phyloP scores from a whole-genome alignment of 2,329 filamentous ascomycete species.

The Calcarisporium arbuscula region DNA sequence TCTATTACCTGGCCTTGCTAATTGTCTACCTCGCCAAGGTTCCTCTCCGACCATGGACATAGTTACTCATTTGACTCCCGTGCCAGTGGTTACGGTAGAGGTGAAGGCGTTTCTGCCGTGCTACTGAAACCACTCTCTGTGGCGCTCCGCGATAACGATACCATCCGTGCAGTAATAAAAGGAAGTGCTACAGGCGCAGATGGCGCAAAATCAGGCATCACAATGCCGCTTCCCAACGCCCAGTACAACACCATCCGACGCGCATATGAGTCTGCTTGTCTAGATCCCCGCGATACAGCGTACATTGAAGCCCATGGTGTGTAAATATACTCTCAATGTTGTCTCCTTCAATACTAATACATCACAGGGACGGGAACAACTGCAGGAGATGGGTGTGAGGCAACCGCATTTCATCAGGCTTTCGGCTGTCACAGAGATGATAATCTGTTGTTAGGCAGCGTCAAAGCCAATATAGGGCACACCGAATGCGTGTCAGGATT shows the following conservation, averaged over 20 bases:
- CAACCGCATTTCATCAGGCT: conserved; percentile 5
- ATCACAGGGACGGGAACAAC: conserved; percentile 7
- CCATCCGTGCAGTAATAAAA: conserved; percentile 10
- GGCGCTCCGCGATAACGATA: conserved; percentile 28
- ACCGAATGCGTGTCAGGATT: conserved; percentile 9
- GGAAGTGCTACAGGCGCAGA: conserved; percentile 7
- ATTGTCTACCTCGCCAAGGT: too few relatives aligned
- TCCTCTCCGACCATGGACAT: too few relatives aligned
- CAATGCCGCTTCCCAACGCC: conserved; percentile 6
- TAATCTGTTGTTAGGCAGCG: conserved; percentile 6
- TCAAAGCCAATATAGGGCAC: conserved; percentile 9
- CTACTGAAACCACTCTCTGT: conserved; percentile 38
- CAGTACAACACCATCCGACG: conserved; percentile 6
- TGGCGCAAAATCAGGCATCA: conserved; percentile 10
- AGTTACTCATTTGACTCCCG: conserved; percentile 9
- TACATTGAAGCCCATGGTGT: conserved; percentile 10
- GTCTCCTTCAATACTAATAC: background rate
- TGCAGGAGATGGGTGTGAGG: conserved; percentile 8
- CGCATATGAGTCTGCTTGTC: conserved; percentile 6
- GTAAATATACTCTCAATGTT: too few relatives aligned
- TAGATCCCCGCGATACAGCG: conserved; percentile 7
- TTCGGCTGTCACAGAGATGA: conserved; percentile 4
- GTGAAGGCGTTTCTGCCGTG: conserved; percentile 41
- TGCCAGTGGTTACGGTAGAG: conserved; percentile 41
- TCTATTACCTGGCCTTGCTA: too few relatives aligned